Conservation (phyloP, 257 asterid genomes). For the Haberlea rhodopensis region DNA sequence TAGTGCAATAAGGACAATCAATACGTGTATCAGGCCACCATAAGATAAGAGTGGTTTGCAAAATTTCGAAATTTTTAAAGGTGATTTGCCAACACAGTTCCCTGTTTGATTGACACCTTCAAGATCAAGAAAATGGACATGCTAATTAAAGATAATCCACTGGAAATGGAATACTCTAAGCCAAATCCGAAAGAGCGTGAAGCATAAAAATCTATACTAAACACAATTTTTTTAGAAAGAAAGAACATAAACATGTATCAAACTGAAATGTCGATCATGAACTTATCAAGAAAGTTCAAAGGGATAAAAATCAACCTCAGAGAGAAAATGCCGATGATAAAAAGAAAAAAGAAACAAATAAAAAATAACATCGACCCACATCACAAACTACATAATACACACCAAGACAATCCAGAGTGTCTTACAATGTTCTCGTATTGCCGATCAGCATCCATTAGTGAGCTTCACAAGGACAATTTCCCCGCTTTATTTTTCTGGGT, state of each 20-base stretch:
- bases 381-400: slow-evolving; percentile 12
- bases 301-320: neutral
- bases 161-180: neutral
- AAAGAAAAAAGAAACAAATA: neutral
- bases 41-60: neutral
- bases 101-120: neutral
- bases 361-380: slow-evolving; percentile 18
- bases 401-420: slow-evolving; percentile 11
- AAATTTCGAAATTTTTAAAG: neutral
- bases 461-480: slow-evolving; percentile 7
- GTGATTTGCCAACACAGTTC: neutral
- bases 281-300: slow-evolving; percentile 20
- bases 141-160: neutral
- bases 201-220: neutral
- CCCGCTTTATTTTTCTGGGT: neutral
- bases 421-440: slow-evolving; percentile 51
- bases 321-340: neutral
- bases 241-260: slow-evolving; percentile 16
- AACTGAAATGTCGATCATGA: slow-evolving; percentile 16
- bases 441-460: slow-evolving; percentile 45
- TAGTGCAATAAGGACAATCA: neutral
- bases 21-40: neutral
- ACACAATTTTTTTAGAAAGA: neutral
- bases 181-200: neutral
- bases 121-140: neutral